Evolutionary conservation across 2,329 filamentous ascomycete genomes (phyloP), one percentile per base, ranked within the genome.

Genomic region (Alternaria sp.): DNA sequence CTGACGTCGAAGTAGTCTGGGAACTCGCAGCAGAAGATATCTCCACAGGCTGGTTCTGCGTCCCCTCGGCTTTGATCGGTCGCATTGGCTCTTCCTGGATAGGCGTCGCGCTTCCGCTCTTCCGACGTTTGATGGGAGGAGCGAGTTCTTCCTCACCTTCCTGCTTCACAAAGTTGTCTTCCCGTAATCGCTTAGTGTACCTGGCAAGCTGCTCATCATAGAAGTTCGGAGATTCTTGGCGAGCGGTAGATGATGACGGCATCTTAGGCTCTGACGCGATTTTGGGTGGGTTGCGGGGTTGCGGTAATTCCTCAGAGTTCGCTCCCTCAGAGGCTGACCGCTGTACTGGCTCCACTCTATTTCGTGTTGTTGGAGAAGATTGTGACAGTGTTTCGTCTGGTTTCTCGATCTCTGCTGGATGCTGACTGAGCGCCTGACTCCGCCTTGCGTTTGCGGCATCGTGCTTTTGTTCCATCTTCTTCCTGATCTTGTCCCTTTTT

Each of bases 401-500:
- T 40, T 58, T 49, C 10, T 49, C 45, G 25, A 52, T 19, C 47
- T 67, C 59, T 62, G 53, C 50, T 28, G 59, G 46, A n/a, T 67
- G 58, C 61, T 60, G 54, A 32, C 50, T 57, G 28, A 26, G 47
- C n/a, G 19, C 23, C 26, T 72, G 66, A 23, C 62, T 66, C 21
- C 63, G 59, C 10, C 44, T 65, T 11, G 47, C 30, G 1, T 25
- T 43, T 5, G 23, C 47, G 15, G 59, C 53, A 0, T 58, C 23
- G 19, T 59, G 21, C 40, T 64, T 68, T n/a, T 69, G 40, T 10
- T 65, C 57, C 3, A 75, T 63, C 44, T 60, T 68, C 47, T 62
- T 61, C 36, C 53, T 71, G 10, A 78, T 71, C n/a, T 61, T 49
- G 11, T 70, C 52, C 40, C 68, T 70, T 59, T 77, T 77, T 43